Base-by-base conservation (phyloP, 2,329 filamentous ascomycete species). In the Penicillium vulpinum region DNA sequence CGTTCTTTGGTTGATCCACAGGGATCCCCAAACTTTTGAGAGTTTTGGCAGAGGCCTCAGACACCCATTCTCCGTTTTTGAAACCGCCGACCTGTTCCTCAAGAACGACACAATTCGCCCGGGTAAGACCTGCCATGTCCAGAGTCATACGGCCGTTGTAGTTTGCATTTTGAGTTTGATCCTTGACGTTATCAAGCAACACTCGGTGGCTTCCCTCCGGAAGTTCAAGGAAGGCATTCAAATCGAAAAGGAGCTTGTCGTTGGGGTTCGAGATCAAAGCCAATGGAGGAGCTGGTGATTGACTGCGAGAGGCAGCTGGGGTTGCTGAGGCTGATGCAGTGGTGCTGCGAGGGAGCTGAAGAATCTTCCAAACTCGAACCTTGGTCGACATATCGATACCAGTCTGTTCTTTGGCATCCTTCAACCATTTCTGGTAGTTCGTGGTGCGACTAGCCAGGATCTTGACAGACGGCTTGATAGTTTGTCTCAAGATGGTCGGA, bases 71-170 rank as follows among this genome's bases (percentile, higher is more conserved):
- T 18, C 81, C 81, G 47, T 80, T 80, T 13, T 67, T 78, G 39
- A 77, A 41, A 16, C 61, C 79, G 13, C 84, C 82, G 45, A 88
- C 80, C 59, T 87, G 82, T 71, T 96, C 91, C 70, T 97, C 93
- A 5, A 97, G 78, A n/a, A 96, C 85, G 48, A 97, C 81, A 4
- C 87, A 85, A 67, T 90, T 86, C 60, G 91, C 87, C 31, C 85
- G 84, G n/a, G 82, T 84, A 22, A 97, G 79, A 2, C 87, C 87
- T 48, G 86, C 83, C 52, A 85, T 77, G 40, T 84, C 83, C 46
- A 97, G 75, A 2, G 84, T 85, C 58, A 85, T 81, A 22, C 77
- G 82, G 15, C 92, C 91, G 63, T 95, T 96, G 74, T 90, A 93
- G 35, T 91, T 92, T 3, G 79, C 65, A 65, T 95, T 88, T 55